Percentiles rank a stretch among this genome's conserved stretches.
Conservation (phyloP, 2,329 filamentous ascomycete genomes). For the Diaporthe sp. region DNA sequence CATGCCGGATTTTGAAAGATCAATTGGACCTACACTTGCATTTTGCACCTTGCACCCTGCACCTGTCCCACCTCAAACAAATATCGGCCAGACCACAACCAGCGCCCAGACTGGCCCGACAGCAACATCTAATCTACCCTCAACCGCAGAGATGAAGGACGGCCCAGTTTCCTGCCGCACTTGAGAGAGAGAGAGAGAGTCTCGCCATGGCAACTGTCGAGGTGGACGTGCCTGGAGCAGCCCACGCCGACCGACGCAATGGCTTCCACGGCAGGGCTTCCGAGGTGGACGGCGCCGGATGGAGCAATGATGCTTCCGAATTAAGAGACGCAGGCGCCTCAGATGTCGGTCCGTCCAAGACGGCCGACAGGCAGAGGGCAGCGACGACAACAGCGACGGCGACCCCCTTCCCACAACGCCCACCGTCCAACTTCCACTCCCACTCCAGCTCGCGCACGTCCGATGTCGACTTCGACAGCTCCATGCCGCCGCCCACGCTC, state of each 20-base stretch:
- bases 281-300: not conserved
- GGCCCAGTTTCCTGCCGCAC: not conserved
- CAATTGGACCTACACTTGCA: not conserved
- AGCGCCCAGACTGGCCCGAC: not conserved
- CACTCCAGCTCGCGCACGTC: not conserved
- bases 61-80: not conserved
- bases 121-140: not conserved
- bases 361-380: not conserved
- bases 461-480: not conserved
- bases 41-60: not conserved
- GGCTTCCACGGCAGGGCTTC: not conserved
- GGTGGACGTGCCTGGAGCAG: constrained; percentile 32
- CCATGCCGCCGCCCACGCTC: not conserved
- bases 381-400: not conserved
- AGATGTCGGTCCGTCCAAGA: not conserved
- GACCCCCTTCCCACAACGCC: constrained; percentile 25
- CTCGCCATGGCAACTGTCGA: constrained; percentile 35
- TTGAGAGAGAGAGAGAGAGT: constrained; percentile 16
- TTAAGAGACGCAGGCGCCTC: not conserved
- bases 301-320: not conserved
- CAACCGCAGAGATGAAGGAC: constrained; percentile 8
- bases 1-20: constrained; percentile 14
- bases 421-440: constrained; percentile 2
- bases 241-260: not conserved
- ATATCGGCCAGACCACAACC: not conserved